Evolutionary conservation across 768 basidiomycete genomes (phyloP), one percentile per base, ranked within the genome.

Genomic region (Roridomyces roridus): DNA sequence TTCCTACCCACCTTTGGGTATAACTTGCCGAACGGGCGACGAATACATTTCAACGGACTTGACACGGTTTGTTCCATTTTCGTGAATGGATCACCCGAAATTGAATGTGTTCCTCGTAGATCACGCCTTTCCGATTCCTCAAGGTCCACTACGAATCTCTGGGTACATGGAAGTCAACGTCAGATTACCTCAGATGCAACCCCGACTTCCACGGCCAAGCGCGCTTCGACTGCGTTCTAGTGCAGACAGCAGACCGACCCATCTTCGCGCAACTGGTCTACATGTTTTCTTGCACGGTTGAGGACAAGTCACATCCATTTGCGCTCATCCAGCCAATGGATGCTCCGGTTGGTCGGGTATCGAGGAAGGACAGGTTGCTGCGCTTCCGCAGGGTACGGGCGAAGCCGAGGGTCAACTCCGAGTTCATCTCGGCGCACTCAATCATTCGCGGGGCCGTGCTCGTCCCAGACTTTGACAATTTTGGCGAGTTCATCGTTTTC

Each of bases 191-290:
- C 1, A 40, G 41, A 3, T 70, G 57, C 49, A 68, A 50, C 43
- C 63, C 67, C 0, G 25, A 3, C 0, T 70, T 70, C 45, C 42
- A 47, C 17, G 20, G 25, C 0, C 10, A 14, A 4, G 29, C 28
- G 6, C 36, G 55, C 1, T 67, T 57, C 21, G 65, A 71, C 28
- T 51, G 37, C 4, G 58, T 65, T 4, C 36, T 75, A 5, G 48
- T 70, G 15, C 42, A 67, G 6, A 55, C 55, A 1, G n/a, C 39
- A 0, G 31, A 18, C 10, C 43, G 53, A 5, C 21, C 28, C 10
- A 53, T 68, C 10, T 71, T 72, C 15, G 56, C 54, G 2, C 35
- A 25, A 12, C 51, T 70, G n/a, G n/a, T n/a, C n/a, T n/a, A n/a
- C n/a, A n/a, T n/a, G n/a, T n/a, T n/a, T n/a, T n/a, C n/a, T n/a